phyloP scores from a whole-genome alignment of 1,139 yeast species.

The Pichia terricola region DNA sequence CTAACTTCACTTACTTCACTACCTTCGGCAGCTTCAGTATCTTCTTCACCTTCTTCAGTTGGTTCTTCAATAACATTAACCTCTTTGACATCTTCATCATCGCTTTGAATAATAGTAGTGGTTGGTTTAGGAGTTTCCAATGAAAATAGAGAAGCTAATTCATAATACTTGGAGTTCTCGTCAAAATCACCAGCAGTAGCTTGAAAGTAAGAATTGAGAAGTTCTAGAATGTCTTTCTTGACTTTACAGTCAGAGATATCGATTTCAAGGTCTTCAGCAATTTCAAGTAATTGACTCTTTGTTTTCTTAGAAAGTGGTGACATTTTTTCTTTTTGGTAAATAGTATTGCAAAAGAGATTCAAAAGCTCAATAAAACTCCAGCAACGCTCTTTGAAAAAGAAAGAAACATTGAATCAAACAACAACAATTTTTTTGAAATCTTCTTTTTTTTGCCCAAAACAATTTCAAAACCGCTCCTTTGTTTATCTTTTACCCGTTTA shows the following conservation, averaged over 20 bases:
- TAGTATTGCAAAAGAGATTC: background rate
- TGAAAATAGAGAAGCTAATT: conserved; percentile 14
- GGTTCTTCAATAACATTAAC: conserved; percentile 4
- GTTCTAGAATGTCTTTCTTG: conserved; percentile 21
- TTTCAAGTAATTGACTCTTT: conserved; percentile 23
- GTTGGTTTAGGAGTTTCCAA: conserved; percentile 10
- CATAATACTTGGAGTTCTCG: conserved; percentile 19
- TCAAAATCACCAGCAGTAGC: conserved; percentile 15
- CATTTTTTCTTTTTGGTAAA: conserved; percentile 6
- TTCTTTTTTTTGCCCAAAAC: background rate
- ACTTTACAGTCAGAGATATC: conserved; percentile 17
- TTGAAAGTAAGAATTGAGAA: conserved; percentile 14
- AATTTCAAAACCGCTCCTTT: background rate
- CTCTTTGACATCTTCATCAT: conserved; percentile 7
- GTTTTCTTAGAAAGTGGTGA: conserved; percentile 22
- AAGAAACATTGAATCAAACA: too few relatives aligned
- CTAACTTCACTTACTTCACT: conserved; percentile 10
- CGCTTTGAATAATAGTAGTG: conserved; percentile 2
- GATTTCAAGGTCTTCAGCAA: conserved; percentile 23
- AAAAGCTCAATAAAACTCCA: background rate
- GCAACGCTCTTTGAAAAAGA: background rate
- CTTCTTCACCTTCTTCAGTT: conserved; percentile 2
- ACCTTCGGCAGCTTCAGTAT: conserved; percentile 11
- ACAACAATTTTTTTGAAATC: background rate
- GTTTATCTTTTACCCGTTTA: conserved; percentile 2